Evolutionary conservation across 73 alveolate genomes (phyloP).

Genomic region (Durusdinium trenchii): DNA sequence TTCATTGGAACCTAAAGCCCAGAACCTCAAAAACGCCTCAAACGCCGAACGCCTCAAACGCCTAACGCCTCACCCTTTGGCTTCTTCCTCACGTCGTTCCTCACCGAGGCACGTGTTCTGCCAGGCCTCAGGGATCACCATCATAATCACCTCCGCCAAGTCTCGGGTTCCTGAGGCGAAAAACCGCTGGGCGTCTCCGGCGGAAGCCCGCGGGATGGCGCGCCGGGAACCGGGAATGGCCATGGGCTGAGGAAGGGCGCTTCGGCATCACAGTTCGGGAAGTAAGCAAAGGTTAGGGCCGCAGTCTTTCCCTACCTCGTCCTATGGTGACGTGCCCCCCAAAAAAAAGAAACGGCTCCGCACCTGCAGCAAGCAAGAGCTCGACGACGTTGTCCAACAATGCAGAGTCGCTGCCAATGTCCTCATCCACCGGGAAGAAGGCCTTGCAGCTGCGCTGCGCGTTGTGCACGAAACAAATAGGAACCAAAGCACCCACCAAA

Average conservation of each 20-base stretch:
- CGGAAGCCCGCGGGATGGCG: conserved; percentile 43
- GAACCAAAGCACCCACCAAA: background rate
- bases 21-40: background rate
- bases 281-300: too few species aligned
- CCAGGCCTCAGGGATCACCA: conserved; percentile 95
- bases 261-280: too few species aligned
- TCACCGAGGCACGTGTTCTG: background rate
- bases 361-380: conserved; percentile 57
- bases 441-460: background rate
- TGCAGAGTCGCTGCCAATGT: conserved; percentile 86
- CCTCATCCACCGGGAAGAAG: conserved; percentile 93
- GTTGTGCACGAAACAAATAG: too few species aligned
- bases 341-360: background rate
- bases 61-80: background rate
- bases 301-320: too few species aligned
- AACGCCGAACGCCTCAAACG: background rate
- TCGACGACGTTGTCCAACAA: conserved; percentile 92
- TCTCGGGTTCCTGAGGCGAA: conserved; percentile 46
- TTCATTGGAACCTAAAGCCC: background rate
- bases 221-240: too few species aligned
- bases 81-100: background rate
- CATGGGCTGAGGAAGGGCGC: too few species aligned
- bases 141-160: conserved; percentile 83
- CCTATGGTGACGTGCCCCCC: too few species aligned
- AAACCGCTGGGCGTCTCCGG: conserved; percentile 15